phyloP scores from a whole-genome alignment of 371 early-diverging fungal species.

The Lichtheimia corymbifera region DNA sequence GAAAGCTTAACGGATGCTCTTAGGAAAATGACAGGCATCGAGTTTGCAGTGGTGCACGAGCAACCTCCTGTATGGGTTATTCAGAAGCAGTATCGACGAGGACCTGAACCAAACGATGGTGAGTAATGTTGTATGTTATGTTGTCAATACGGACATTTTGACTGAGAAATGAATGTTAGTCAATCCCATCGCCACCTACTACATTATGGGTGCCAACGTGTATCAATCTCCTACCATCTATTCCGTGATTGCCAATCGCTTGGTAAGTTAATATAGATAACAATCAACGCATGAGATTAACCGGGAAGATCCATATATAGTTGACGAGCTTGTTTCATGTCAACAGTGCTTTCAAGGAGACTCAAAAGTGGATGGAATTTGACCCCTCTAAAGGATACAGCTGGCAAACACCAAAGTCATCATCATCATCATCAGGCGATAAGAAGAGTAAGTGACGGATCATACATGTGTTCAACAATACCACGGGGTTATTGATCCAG shows the following conservation, averaged over 20 bases:
- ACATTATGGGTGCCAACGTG: slow-evolving; percentile 89
- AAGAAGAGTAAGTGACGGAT: too few species aligned
- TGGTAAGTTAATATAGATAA: slow-evolving; percentile 56
- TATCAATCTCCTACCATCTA: slow-evolving; percentile 90
- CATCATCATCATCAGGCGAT: background rate
- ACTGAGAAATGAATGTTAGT: slow-evolving; percentile 24
- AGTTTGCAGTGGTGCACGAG: slow-evolving; percentile 80
- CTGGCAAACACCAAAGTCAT: slow-evolving; percentile 56
- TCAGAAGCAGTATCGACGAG: slow-evolving; percentile 73
- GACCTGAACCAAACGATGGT: slow-evolving; percentile 63
- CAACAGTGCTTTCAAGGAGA: slow-evolving; percentile 70
- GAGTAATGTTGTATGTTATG: slow-evolving; percentile 1
- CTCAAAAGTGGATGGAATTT: slow-evolving; percentile 66
- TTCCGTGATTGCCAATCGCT: slow-evolving; percentile 78
- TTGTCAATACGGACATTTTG: background rate
- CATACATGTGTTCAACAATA: too few species aligned
- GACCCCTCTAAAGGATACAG: slow-evolving; percentile 76
- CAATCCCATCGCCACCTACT: slow-evolving; percentile 78
- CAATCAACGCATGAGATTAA: background rate
- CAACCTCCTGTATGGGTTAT: slow-evolving; percentile 87
- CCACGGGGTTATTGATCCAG: too few species aligned
- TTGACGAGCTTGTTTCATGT: slow-evolving; percentile 71
- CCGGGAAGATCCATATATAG: slow-evolving; percentile 25
- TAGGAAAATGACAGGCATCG: slow-evolving; percentile 87
- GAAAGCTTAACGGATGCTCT: background rate